Evolutionary conservation across 1,284 basidiomycete genomes (phyloP), one percentile per base, ranked within the genome.

Genomic region (Anthracocystis walkeri): DNA sequence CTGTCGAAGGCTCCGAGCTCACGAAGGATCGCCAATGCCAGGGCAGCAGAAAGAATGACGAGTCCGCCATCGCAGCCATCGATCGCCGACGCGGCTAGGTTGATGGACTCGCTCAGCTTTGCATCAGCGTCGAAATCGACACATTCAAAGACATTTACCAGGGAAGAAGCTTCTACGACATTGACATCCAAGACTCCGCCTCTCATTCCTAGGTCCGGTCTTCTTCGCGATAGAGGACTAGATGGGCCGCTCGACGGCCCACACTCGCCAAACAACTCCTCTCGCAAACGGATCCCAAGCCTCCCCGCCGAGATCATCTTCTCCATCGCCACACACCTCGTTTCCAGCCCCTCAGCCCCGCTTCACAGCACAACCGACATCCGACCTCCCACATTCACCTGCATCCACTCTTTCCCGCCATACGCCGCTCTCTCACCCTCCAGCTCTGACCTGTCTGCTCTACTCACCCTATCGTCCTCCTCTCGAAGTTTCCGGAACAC

Each of bases 261-360:
- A 8, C 44, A 25, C 21, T 25, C 23, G 44, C 42, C 11, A 20
- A 45, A 25, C 44, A 4, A 45, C 3, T 29, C 29, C 29, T 4
- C 29, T 8, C 12, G 7, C 16, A 35, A 14, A 2, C 14, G 27
- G 1, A 57, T 64, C 7, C 61, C 57, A 10, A 58, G 18, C 5
- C 51, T 71, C 3, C 68, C 68, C 5, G 54, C 55, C 10, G 68
- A 71, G 27, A 58, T 71, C 40, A 45, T 71, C 58, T 58, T 62
- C 35, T 58, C 61, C 3, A 65, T 71, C 21, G 62, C 53, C 40
- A 48, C 50, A 7, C 58, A 65, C 12, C 57, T 65, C 7, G 16
- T 57, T 0, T 41, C 51, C 4, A 42, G 2, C 14, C 18, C 35
- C 18, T 3, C 35, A 16, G n/a, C 21, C 10, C 44, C 44, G 5